phyloP scores from a whole-genome alignment of 148 eudicot species.

The Vaccinium darrowii region DNA sequence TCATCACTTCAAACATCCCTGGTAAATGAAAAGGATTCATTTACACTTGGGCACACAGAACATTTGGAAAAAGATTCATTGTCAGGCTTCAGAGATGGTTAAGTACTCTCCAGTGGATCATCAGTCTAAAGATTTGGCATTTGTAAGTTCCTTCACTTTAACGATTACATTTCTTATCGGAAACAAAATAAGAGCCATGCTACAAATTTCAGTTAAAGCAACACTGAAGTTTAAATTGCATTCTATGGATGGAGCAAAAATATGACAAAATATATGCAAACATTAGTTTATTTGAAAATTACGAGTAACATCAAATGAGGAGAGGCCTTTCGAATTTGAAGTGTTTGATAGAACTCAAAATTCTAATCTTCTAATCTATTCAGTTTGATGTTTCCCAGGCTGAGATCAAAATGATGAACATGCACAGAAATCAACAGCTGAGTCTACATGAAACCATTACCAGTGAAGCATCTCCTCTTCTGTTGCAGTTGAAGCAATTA shows the following conservation, averaged over 20 bases:
- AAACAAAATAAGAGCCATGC: neutral
- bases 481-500: slow-evolving; percentile 60
- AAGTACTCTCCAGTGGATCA: neutral
- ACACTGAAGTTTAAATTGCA: neutral
- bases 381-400: neutral
- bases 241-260: neutral
- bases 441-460: slow-evolving; percentile 23
- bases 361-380: neutral
- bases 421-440: neutral
- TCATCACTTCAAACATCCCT: neutral
- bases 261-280: neutral
- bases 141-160: neutral
- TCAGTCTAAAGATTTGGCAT: neutral
- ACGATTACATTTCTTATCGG: neutral
- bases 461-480: slow-evolving; percentile 59
- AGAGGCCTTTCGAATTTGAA: neutral
- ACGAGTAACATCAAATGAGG: neutral
- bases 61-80: neutral
- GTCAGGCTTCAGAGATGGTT: neutral
- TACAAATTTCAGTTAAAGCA: neutral
- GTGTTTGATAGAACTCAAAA: neutral
- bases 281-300: neutral
- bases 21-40: neutral
- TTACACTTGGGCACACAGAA: neutral
- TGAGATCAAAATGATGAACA: neutral